Evolutionary conservation across 331 rosid genomes (phyloP), one percentile per base, ranked within the genome.

Genomic region (Quercus lobata): DNA sequence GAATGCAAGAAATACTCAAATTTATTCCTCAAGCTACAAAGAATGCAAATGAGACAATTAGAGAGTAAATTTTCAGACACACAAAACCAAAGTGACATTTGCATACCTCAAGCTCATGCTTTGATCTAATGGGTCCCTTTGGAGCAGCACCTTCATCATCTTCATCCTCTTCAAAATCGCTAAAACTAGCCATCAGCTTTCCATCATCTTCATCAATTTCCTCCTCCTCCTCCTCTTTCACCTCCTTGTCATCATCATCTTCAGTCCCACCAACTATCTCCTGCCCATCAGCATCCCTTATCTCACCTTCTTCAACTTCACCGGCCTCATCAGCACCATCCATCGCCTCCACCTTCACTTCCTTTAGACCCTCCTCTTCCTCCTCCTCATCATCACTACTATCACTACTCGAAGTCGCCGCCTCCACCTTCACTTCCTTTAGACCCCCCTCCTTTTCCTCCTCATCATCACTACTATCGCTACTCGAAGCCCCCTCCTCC

Each of bases 261-360:
- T 27, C 78, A 22, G 70, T 49, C 49, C 61, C 73, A 66, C 24
- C 57, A 27, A 4, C 65, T 52, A 74, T 21, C 27, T n/a, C n/a
- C n/a, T 32, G 52, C 73, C 30, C 78, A 75, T 55, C 88, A 22
- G 81, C 88, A 76, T 84, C 94, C 76, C 81, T 72, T 77, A 93
- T 87, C 76, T 93, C 98, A 32, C 97, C 98, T 81, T 93, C 97
- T 84, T 91, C 97, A 49, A 88, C 52, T 32, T 91, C 91, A 81
- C 79, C 78, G 16, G 19, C 86, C 82, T 58, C 82, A 0, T 68
- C 10, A 5, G n/a, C 5, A 12, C 37, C 37, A 35, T 19, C 76
- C 81, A 32, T 54, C 37, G 16, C 80, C 34, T 78, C 79, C 76
- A 44, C 55, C 27, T 73, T 72, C 77, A 55, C 76, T 22, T 68